Evolutionary conservation across 1,284 basidiomycete genomes (phyloP).

Genomic region (Sparassis latifolia): DNA sequence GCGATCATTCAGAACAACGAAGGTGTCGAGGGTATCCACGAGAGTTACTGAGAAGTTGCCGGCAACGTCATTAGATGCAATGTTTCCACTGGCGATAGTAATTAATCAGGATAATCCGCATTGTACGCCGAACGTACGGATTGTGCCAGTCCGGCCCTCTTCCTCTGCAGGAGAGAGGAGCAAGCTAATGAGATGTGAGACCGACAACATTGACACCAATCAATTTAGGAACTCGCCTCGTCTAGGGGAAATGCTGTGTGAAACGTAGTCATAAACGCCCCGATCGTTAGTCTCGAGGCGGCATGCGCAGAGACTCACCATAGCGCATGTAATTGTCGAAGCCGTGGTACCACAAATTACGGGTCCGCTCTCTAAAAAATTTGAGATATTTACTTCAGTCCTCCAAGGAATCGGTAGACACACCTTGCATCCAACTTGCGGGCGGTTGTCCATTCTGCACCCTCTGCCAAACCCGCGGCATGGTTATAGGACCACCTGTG

Average conservation of each 20-base stretch:
- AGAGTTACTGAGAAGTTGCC: constrained; percentile 84
- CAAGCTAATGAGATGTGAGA: constrained; percentile 45
- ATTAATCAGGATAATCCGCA: background rate
- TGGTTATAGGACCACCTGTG: constrained; percentile 33
- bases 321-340: constrained; percentile 74
- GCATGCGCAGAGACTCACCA: constrained; percentile 38
- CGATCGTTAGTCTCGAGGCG: background rate
- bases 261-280: background rate
- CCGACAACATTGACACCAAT: background rate
- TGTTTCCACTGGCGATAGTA: constrained; percentile 45
- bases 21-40: constrained; percentile 76
- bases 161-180: constrained; percentile 80
- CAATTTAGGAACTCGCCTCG: constrained; percentile 42
- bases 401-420: constrained; percentile 8
- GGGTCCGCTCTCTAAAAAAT: constrained; percentile 52
- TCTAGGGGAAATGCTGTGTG: constrained; percentile 67
- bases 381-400: background rate
- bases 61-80: constrained; percentile 76
- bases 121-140: constrained; percentile 45
- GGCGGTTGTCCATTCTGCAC: constrained; percentile 47
- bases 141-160: constrained; percentile 76
- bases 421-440: constrained; percentile 61
- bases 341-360: constrained; percentile 79
- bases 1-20: constrained; percentile 72
- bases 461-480: constrained; percentile 25